Base-by-base conservation (phyloP, 768 basidiomycete genomes). In the Suillus subalutaceus region DNA sequence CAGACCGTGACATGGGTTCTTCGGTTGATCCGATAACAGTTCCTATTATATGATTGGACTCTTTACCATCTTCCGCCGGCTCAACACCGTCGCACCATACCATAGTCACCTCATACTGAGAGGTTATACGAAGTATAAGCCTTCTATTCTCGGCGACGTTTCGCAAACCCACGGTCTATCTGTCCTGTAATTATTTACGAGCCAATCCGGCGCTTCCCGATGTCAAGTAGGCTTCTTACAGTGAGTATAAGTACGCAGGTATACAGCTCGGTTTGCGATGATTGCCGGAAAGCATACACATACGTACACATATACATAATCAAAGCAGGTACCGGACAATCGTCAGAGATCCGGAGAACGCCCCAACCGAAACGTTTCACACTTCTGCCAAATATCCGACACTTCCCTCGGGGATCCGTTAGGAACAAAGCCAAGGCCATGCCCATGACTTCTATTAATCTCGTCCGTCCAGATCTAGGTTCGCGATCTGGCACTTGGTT, bases 381-480 rank as follows among this genome's bases (percentile, higher is more conserved):
- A 60, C 58, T 43, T 60, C 7, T 60, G 40, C 23, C 40, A 60
- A 60, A 60, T 60, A 60, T 60, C 58, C 58, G 58, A 60, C 1
- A 30, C 58, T 60, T 60, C 41, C 59, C 59, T 60, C 59, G 59
- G 59, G 59, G 59, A 60, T 60, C 40, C 59, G 59, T 60, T 60
- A 43, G 59, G 59, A 43, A 43, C 59, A 41, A 41, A 12, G 26
- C 58, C 58, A 60, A 60, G 40, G 26, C 40, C 58, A 60, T 60
- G 58, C 40, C 16, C 41, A 43, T 40, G 40, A 41, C 59, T 60
- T 60, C 6, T 60, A 60, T 60, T 60, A 60, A 60, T 60, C 40
- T 60, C 20, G 18, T 52, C 50, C 56, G 37, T 57, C n/a, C 23
- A 60, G 40, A 60, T 60, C 59, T 43, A 1, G 26, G 56, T 57